Conservation (phyloP, 2,329 filamentous ascomycete genomes). For the Cladophialophora yegresii region DNA sequence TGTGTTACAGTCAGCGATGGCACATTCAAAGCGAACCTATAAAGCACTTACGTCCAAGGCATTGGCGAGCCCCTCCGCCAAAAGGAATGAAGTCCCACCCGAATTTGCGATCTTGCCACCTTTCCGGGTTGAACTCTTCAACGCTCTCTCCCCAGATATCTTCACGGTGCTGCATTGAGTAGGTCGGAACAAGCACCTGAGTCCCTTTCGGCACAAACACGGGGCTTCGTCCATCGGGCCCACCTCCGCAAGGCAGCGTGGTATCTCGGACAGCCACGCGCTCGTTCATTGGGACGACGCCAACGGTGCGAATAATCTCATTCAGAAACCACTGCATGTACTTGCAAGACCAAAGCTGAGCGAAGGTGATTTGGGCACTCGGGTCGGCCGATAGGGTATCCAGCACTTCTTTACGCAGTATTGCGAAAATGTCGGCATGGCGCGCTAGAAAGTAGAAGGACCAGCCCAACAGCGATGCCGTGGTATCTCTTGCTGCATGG, state of each 20-base stretch:
- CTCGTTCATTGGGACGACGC: constrained; percentile 23
- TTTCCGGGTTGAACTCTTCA: constrained; percentile 28
- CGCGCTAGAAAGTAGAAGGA: constrained; percentile 39
- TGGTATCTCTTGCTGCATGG: constrained; percentile 43
- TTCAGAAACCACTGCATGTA: constrained; percentile 34
- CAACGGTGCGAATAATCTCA: constrained; percentile 17
- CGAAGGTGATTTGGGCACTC: constrained; percentile 12
- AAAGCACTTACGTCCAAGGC: constrained; percentile 68
- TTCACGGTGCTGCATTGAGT: constrained; percentile 43
- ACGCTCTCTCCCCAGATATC: constrained; percentile 38
- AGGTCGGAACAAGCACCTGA: constrained; percentile 40
- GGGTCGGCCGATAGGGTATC: not conserved
- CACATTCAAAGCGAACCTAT: no score
- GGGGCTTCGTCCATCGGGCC: constrained; percentile 34
- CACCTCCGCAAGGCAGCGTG: constrained; percentile 36
- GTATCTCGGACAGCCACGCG: constrained; percentile 31
- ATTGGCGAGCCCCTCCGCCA: constrained; percentile 55
- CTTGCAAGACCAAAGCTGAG: constrained; percentile 71
- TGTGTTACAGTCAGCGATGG: not conserved
- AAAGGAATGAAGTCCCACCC: constrained; percentile 59
- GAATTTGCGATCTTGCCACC: constrained; percentile 22
- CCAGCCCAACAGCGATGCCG: constrained; percentile 40
- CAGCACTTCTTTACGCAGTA: constrained; percentile 13
- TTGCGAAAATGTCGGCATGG: constrained; percentile 29
- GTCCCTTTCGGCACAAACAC: constrained; percentile 40